A percentile compares a stretch with the other conserved stretches of the same genome.
phyloP scores from a whole-genome alignment of 192 early-diverging fungal genomes.

The Irineochytrium annulatum region DNA sequence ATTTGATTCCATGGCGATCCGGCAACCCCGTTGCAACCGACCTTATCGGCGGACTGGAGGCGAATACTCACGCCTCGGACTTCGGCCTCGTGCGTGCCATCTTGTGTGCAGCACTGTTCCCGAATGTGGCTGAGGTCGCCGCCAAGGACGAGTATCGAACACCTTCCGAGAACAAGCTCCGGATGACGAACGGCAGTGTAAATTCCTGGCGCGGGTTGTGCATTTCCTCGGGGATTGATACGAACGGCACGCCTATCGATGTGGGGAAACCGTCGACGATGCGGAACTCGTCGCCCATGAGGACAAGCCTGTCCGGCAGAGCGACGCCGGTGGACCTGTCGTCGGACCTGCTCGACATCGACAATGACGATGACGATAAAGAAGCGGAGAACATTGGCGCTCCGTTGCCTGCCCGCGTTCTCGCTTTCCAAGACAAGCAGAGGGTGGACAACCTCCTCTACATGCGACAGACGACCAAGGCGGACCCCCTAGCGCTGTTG shows the following conservation, averaged over 20 bases:
- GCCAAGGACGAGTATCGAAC: constrained; percentile 38
- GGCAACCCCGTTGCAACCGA: no score
- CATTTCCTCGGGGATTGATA: background rate
- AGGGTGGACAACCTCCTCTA: constrained; percentile 38
- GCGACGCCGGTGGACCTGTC: constrained; percentile 5
- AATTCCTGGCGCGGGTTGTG: constrained; percentile 32
- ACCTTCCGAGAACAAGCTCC: constrained; percentile 23
- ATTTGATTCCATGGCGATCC: no score
- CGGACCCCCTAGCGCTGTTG: constrained; percentile 30
- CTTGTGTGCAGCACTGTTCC: constrained; percentile 37
- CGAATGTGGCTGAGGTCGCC: constrained; percentile 43
- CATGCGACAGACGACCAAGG: constrained; percentile 34
- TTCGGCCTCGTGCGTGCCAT: constrained; percentile 26
- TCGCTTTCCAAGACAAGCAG: constrained; percentile 49
- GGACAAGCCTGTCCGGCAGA: no score
- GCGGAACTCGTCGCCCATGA: no score
- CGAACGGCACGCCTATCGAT: background rate
- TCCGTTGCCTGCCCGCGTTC: constrained; percentile 33
- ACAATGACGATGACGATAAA: constrained; percentile 3
- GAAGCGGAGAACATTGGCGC: constrained; percentile 6
- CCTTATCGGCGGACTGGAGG: constrained; percentile 17
- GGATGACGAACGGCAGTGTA: constrained; percentile 32
- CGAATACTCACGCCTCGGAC: background rate
- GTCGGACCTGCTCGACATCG: constrained; percentile 14
- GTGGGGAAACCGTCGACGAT: background rate